Evolutionary conservation across 805 yeast genomes (phyloP).

Genomic region (Lipomyces mesembrius): DNA sequence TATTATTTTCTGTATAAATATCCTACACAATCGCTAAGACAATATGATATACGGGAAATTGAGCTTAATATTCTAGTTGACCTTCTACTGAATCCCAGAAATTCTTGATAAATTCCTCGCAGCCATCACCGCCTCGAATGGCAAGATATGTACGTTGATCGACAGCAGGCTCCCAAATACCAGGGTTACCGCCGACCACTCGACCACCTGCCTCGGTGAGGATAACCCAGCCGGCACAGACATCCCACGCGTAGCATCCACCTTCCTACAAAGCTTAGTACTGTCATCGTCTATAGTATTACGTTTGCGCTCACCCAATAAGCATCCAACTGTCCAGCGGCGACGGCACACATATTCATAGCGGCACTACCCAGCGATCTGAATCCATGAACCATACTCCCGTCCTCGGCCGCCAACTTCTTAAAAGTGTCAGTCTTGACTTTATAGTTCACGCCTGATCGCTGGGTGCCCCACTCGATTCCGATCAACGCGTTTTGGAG

Average conservation of each 20-base stretch:
- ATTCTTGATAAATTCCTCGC: slow-evolving; percentile 52
- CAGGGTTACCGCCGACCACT: slow-evolving; percentile 60
- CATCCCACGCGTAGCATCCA: slow-evolving; percentile 73
- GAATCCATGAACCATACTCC: slow-evolving; percentile 65
- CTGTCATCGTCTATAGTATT: neutral
- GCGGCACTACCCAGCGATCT: slow-evolving; percentile 69
- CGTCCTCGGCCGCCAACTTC: slow-evolving; percentile 54
- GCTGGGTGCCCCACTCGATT: slow-evolving; percentile 65
- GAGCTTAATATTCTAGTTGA: slow-evolving; percentile 48
- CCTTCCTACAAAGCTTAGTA: slow-evolving; percentile 55
- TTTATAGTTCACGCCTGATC: slow-evolving; percentile 56
- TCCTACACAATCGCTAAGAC: too few relatives aligned
- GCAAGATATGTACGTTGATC: slow-evolving; percentile 61
- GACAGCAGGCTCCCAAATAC: slow-evolving; percentile 54
- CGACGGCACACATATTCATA: slow-evolving; percentile 61
- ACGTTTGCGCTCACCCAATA: slow-evolving; percentile 53
- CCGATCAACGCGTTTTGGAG: slow-evolving; percentile 61
- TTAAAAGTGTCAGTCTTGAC: slow-evolving; percentile 56
- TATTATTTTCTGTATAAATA: neutral
- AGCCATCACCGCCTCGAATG: slow-evolving; percentile 59
- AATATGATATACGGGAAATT: too few relatives aligned
- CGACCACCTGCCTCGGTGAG: slow-evolving; percentile 63
- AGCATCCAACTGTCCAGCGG: slow-evolving; percentile 61
- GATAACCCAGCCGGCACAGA: slow-evolving; percentile 70
- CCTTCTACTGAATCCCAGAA: slow-evolving; percentile 60